A percentile compares a stretch with the other conserved stretches of the same genome.
phyloP scores from a whole-genome alignment of 495 filamentous ascomycete genomes.

The Chaetomium fimeti region DNA sequence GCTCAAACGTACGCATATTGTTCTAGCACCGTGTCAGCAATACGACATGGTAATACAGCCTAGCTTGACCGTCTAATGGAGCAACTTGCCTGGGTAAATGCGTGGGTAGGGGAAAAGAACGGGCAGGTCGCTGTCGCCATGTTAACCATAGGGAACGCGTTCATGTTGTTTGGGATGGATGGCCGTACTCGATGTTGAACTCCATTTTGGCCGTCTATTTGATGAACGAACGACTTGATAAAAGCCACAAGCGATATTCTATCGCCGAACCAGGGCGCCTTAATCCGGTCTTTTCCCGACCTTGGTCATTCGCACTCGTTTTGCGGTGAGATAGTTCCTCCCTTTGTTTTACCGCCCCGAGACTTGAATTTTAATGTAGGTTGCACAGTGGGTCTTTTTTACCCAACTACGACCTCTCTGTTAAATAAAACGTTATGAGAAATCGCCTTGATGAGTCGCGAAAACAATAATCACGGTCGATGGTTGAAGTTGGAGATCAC shows the following conservation, averaged over 20 bases:
- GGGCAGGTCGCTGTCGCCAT: constrained; percentile 67
- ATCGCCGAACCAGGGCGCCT: neutral
- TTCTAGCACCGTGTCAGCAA: constrained; percentile 47
- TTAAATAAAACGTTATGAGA: neutral
- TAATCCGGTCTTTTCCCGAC: neutral
- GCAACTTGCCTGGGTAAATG: constrained; percentile 76
- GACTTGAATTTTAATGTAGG: neutral
- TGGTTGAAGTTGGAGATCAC: constrained; percentile 7
- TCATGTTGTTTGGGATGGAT: neutral
- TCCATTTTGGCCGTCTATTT: constrained; percentile 60
- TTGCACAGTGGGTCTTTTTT: neutral
- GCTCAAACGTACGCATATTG: constrained; percentile 76
- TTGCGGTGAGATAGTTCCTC: neutral
- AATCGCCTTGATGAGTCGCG: neutral
- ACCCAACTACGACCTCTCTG: no score
- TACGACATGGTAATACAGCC: neutral
- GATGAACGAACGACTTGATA: neutral
- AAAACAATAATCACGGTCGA: neutral
- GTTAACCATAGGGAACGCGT: constrained; percentile 14
- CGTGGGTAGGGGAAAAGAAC: constrained; percentile 96
- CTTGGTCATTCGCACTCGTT: neutral
- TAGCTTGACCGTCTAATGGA: neutral
- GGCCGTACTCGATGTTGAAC: constrained; percentile 78
- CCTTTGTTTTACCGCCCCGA: neutral
- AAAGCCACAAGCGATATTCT: neutral